Evolutionary conservation across 495 filamentous ascomycete species (phyloP), one percentile per base, ranked within the genome.

Genomic region (Tuber umbilicatum): DNA sequence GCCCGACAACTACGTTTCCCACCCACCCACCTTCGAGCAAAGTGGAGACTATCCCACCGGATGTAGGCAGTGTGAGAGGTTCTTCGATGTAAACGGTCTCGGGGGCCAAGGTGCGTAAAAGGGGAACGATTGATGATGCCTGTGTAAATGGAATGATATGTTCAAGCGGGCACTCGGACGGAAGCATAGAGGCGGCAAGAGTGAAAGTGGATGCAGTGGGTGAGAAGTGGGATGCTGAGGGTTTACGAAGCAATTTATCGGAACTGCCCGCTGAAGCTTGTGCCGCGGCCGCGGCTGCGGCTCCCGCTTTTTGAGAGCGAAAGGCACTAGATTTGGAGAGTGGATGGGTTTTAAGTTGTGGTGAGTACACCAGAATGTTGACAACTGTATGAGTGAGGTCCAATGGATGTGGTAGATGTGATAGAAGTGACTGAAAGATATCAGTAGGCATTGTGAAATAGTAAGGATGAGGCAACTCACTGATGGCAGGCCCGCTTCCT

Each of bases 11-110:
- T 21, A 81, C 80, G 35, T 68, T 45, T 7, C 78, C 73, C 4
- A 81, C 73, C 71, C 71, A 74, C 21, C 70, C 69, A 5, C 72
- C 70, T 9, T 73, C 69, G 7, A 81, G 73, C 10, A 81, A 71
- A 9, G 43, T 72, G 16, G 72, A 71, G n/a, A 81, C 74, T 7
- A 81, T 50, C 14, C 12, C 31, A 2, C 80, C 80, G 2, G 68
- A 50, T 14, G 60, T 69, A 17, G 55, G 69, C 23, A 41, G 64
- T 5, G 76, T 78, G n/a, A 79, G 68, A 31, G 64, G 69, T 55
- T 81, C 80, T 55, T 81, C 80, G 42, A 81, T 76, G 39, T 81
- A 81, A 10, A 79, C 76, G 31, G 81, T 75, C 23, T 79, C 80
- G 23, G 79, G 79, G 4, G 69, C 55, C 3, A 81, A 43, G n/a